Percentiles rank a stretch among this genome's conserved stretches.
These are phyloP conservation scores for Lyophyllum atratum DNA, from an alignment of 768 basidiomycete genomes.

Conservation along the genomic window DNA sequence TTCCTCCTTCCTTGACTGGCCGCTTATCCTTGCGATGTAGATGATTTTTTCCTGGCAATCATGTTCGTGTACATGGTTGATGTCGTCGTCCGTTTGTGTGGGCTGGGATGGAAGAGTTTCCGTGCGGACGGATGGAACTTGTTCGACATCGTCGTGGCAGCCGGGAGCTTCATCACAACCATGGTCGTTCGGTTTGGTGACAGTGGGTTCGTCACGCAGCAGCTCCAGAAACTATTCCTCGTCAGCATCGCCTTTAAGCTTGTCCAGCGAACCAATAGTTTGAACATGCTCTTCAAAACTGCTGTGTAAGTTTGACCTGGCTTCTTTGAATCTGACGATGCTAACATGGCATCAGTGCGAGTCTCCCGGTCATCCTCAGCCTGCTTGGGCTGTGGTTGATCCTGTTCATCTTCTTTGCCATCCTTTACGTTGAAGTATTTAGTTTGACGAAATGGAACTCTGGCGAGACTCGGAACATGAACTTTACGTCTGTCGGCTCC, in stretches of 20 bases:
- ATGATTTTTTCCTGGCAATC: conserved; percentile 74
- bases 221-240: conserved; percentile 88
- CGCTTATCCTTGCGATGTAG: conserved; percentile 38
- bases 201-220: conserved; percentile 53
- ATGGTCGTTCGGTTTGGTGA: conserved; percentile 62
- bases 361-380: conserved; percentile 82
- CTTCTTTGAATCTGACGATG: background rate
- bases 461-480: conserved; percentile 66
- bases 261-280: conserved; percentile 80
- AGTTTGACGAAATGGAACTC: conserved; percentile 85
- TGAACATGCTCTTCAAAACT: conserved; percentile 97
- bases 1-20: background rate
- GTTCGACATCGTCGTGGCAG: conserved; percentile 81
- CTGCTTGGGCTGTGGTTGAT: conserved; percentile 87
- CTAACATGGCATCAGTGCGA: conserved; percentile 54
- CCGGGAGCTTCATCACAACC: conserved; percentile 83
- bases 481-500: conserved; percentile 79
- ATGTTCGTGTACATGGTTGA: conserved; percentile 77
- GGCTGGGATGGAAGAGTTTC: conserved; percentile 84
- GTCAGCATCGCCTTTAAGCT: conserved; percentile 94
- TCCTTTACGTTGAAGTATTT: conserved; percentile 89
- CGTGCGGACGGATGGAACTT: conserved; percentile 93
- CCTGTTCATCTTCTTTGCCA: conserved; percentile 88
- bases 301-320: conserved; percentile 69
- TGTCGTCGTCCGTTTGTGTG: conserved; percentile 73